phyloP scores from a whole-genome alignment of 179 eudicot species.

The Beta macrorhiza region DNA sequence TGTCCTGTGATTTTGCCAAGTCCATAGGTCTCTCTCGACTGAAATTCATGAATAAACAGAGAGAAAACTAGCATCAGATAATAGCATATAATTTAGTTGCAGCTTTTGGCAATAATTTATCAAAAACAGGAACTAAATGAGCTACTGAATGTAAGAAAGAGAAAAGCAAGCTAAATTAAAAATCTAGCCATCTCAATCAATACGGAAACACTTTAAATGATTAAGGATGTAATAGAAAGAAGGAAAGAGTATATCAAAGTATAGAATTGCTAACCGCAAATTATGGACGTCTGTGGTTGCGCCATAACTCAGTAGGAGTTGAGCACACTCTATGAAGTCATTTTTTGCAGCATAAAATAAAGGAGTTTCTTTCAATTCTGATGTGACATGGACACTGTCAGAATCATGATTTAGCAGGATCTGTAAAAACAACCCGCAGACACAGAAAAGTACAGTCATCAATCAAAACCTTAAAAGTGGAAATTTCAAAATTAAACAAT shows the following conservation, averaged over 20 bases:
- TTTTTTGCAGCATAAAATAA: conserved; percentile 44
- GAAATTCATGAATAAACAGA: conserved; percentile 8
- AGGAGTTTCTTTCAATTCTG: conserved; percentile 42
- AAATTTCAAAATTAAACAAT: conserved; percentile 6
- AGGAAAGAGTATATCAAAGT: not conserved
- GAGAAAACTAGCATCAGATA: not conserved
- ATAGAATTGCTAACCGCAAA: conserved; percentile 33
- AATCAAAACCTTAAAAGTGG: not conserved
- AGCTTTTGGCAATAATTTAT: not conserved
- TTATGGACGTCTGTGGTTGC: conserved; percentile 40
- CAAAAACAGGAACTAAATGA: not conserved
- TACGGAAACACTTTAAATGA: not conserved
- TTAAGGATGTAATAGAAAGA: not conserved
- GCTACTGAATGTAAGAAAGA: not conserved
- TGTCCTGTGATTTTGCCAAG: conserved; percentile 45
- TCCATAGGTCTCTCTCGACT: conserved; percentile 48
- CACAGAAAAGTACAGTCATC: not conserved
- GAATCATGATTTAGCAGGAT: conserved; percentile 33
- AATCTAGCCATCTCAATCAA: not conserved
- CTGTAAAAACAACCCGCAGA: conserved; percentile 19
- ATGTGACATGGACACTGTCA: conserved; percentile 30
- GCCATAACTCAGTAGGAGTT: conserved; percentile 37
- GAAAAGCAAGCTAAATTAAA: conserved; percentile 5
- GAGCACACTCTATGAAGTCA: conserved; percentile 36
- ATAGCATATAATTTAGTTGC: not conserved